Conservation (phyloP, 129 eudicot genomes). For the Flaveria brownii region DNA sequence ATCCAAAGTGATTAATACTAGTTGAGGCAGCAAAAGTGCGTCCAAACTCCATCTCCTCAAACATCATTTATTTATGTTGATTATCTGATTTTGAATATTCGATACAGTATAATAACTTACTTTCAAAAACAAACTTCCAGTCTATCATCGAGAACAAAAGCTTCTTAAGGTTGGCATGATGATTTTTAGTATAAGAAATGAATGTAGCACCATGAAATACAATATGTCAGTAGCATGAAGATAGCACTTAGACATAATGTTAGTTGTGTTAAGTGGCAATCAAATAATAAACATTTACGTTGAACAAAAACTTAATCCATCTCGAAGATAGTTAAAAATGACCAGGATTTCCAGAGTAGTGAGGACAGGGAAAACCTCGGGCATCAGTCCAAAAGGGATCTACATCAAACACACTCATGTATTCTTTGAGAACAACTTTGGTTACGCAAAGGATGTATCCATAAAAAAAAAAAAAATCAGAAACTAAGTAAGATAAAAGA, state of each 20-base stretch:
- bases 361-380: slow-evolving; percentile 4
- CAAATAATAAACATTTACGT: background rate
- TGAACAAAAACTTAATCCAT: background rate
- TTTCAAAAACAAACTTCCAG: background rate
- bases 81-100: background rate
- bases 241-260: background rate
- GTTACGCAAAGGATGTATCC: background rate
- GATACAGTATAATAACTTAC: background rate
- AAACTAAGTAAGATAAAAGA: slow-evolving; percentile 30
- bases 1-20: background rate
- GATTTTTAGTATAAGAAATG: background rate
- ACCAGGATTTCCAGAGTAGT: background rate
- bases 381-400: slow-evolving; percentile 32
- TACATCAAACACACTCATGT: slow-evolving; percentile 27
- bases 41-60: background rate
- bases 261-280: background rate
- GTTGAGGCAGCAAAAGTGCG: background rate
- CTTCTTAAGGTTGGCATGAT: background rate
- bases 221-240: background rate
- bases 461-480: no score
- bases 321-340: slow-evolving; percentile 10
- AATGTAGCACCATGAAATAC: background rate
- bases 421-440: background rate
- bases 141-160: background rate
- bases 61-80: background rate